phyloP scores from a whole-genome alignment of 2,329 filamentous ascomycete species.

The Aspergillus sp. region DNA sequence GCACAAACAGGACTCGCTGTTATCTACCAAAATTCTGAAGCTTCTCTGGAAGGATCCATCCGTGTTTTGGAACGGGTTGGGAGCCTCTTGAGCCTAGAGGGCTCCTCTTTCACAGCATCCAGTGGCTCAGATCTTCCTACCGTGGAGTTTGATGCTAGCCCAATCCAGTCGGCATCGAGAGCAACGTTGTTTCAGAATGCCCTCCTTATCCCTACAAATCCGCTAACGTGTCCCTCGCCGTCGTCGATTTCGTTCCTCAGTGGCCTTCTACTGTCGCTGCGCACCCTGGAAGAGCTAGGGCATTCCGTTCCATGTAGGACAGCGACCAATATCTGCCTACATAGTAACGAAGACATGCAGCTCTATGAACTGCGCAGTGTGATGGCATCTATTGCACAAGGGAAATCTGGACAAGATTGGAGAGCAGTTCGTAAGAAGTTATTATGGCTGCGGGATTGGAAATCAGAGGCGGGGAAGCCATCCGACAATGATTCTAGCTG shows the following conservation, averaged over 20 bases:
- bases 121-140: conserved; percentile 26
- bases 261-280: conserved; percentile 41
- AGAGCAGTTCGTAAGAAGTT: conserved; percentile 49
- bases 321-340: conserved; percentile 52
- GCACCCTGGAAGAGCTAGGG: conserved; percentile 41
- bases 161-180: conserved; percentile 38
- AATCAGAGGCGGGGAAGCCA: conserved; percentile 29
- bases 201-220: conserved; percentile 40
- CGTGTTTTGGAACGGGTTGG: conserved; percentile 52
- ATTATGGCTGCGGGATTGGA: conserved; percentile 64
- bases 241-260: conserved; percentile 42
- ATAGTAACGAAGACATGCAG: conserved; percentile 54
- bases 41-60: conserved; percentile 50
- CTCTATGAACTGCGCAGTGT: conserved; percentile 53
- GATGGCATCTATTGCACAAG: conserved; percentile 48
- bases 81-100: conserved; percentile 51
- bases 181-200: conserved; percentile 43
- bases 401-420: conserved; percentile 51
- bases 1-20: conserved; percentile 60
- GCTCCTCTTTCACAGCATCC: conserved; percentile 36
- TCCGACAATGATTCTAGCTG: conserved; percentile 33
- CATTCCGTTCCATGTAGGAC: conserved; percentile 36
- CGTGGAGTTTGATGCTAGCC: conserved; percentile 30
- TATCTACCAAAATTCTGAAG: conserved; percentile 54
- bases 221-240: conserved; percentile 40